Conservation (phyloP, 495 filamentous ascomycete species). For the Aspergillus sparsus region DNA sequence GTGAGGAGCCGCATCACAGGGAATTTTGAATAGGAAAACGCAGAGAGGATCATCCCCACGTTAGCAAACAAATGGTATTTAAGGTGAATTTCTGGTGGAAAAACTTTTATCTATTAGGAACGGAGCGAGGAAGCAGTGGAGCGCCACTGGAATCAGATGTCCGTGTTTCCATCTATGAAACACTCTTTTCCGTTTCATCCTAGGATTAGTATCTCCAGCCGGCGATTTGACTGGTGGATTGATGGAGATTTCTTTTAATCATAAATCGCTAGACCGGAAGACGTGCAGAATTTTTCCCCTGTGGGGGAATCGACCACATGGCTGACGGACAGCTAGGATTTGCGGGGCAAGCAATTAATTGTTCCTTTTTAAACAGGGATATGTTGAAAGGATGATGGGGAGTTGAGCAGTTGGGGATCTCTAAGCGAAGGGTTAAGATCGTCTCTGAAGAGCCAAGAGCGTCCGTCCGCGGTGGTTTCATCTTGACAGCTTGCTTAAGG, state of each 20-base stretch:
- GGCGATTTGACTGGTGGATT: not conserved
- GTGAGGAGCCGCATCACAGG: not conserved
- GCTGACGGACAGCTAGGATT: not conserved
- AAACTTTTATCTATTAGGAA: not conserved
- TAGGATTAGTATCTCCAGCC: not conserved
- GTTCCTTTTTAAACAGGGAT: too few species aligned
- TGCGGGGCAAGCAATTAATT: not conserved
- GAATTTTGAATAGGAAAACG: not conserved
- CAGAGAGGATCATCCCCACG: not conserved
- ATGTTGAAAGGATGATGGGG: too few species aligned
- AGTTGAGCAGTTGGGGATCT: too few species aligned
- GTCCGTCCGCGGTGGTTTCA: too few species aligned
- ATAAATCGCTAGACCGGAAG: not conserved
- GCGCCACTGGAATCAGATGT: not conserved
- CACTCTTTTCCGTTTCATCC: not conserved
- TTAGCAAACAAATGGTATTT: not conserved
- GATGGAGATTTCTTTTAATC: not conserved
- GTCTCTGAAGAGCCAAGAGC: too few species aligned
- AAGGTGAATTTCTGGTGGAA: not conserved
- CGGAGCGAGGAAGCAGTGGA: not conserved
- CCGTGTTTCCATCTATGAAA: conserved; percentile 2
- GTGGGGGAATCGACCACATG: not conserved
- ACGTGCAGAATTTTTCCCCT: not conserved
- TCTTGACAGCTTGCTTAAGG: too few species aligned
- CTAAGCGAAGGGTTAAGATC: too few species aligned